Conservation (phyloP, 768 basidiomycete species). For the Suillus alpinus region DNA sequence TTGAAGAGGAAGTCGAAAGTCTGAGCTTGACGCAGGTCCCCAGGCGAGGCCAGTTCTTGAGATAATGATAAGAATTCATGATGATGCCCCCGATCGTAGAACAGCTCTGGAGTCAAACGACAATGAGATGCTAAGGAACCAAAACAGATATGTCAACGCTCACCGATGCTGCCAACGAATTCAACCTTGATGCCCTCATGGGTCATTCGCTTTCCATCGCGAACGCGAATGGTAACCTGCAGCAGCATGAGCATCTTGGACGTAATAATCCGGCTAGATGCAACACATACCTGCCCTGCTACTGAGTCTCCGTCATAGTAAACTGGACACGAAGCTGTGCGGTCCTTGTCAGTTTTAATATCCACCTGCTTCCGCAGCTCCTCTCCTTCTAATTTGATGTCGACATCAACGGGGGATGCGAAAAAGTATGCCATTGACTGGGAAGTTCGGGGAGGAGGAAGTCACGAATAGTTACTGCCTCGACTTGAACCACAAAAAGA, state of each 20-base stretch:
- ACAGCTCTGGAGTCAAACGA: conserved; percentile 56
- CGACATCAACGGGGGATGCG: conserved; percentile 85
- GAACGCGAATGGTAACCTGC: conserved; percentile 81
- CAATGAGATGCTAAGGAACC: neutral
- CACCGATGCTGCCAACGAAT: conserved; percentile 94
- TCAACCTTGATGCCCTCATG: conserved; percentile 99
- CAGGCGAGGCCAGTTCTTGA: conserved; percentile 93
- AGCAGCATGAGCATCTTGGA: neutral
- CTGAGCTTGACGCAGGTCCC: conserved; percentile 95
- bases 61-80: conserved; percentile 96
- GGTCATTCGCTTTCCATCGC: conserved; percentile 91
- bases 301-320: conserved; percentile 97
- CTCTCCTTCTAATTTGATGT: conserved; percentile 84
- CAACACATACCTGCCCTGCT: conserved; percentile 66
- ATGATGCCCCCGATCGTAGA: conserved; percentile 97
- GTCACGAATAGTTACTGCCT: neutral
- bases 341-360: conserved; percentile 86
- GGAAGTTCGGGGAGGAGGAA: neutral
- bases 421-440: conserved; percentile 80
- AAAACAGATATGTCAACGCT: conserved; percentile 22
- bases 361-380: conserved; percentile 88
- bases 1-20: conserved; percentile 97
- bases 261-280: neutral
- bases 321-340: conserved; percentile 80
- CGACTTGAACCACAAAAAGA: neutral